Evolutionary conservation across 768 basidiomycete species (phyloP).

Genomic region (Hemileccinum rubropunctum): DNA sequence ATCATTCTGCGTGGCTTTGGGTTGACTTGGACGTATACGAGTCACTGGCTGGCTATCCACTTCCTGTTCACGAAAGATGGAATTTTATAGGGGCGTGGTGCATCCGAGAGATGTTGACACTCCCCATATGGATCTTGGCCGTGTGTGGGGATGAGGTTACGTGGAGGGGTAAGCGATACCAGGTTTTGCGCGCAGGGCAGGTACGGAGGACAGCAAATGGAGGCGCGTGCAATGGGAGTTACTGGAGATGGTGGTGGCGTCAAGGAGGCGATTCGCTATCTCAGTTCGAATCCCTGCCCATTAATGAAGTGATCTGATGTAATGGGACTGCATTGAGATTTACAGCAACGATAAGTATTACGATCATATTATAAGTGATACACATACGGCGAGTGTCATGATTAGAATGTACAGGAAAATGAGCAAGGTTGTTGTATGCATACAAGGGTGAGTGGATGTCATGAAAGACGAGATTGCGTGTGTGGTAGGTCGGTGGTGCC

Average conservation of each 20-base stretch:
- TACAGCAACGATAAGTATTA: conserved; percentile 31
- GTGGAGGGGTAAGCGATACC: conserved; percentile 86
- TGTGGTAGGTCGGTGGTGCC: conserved; percentile 24
- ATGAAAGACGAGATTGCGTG: conserved; percentile 18
- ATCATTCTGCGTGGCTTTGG: conserved; percentile 67
- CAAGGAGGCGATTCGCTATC: conserved; percentile 9
- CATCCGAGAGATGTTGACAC: conserved; percentile 73
- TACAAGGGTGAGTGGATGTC: conserved; percentile 27
- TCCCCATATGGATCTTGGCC: conserved; percentile 87
- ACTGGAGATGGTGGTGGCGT: conserved; percentile 24
- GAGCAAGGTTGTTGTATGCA: conserved; percentile 27
- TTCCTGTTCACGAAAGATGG: conserved; percentile 47
- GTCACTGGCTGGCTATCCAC: conserved; percentile 66
- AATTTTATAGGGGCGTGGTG: conserved; percentile 77
- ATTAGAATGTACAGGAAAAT: conserved; percentile 37
- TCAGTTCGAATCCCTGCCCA: conserved; percentile 15
- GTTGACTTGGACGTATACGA: conserved; percentile 83
- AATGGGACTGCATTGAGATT: conserved; percentile 20
- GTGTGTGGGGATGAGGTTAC: conserved; percentile 77
- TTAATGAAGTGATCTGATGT: conserved; percentile 19
- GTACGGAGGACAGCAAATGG: conserved; percentile 36
- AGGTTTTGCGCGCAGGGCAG: conserved; percentile 72
- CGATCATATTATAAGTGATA: conserved; percentile 32
- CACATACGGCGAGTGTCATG: conserved; percentile 27
- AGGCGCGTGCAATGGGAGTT: conserved; percentile 18